Conservation (phyloP, 345 rosid genomes). For the Aethionema arabicum region DNA sequence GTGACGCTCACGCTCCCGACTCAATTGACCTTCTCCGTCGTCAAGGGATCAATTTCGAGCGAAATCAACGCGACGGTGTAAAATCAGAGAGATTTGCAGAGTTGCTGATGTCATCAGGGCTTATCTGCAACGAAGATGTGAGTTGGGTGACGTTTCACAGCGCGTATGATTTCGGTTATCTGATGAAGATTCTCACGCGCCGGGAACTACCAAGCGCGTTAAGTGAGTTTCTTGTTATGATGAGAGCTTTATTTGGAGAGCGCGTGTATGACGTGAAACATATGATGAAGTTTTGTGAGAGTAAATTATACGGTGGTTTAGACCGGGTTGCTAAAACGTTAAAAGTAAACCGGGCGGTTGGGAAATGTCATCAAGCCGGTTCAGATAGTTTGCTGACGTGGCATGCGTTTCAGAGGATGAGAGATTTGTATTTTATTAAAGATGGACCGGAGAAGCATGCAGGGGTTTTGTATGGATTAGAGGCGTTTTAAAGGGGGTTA, state of each 20-base stretch:
- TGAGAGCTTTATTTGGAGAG: slow-evolving; percentile 57
- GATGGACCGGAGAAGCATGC: slow-evolving; percentile 73
- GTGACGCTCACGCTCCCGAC: slow-evolving; percentile 75
- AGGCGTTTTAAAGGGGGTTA: slow-evolving; percentile 36
- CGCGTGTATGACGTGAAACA: slow-evolving; percentile 78
- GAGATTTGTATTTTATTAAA: slow-evolving; percentile 54
- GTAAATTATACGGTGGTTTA: slow-evolving; percentile 63
- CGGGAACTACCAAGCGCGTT: slow-evolving; percentile 50
- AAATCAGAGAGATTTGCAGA: slow-evolving; percentile 69
- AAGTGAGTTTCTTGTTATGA: slow-evolving; percentile 45
- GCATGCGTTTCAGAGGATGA: slow-evolving; percentile 76
- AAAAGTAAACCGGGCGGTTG: slow-evolving; percentile 62
- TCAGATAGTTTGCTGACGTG: slow-evolving; percentile 87
- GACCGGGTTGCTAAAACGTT: slow-evolving; percentile 62
- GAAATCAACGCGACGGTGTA: slow-evolving; percentile 52
- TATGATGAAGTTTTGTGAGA: slow-evolving; percentile 63
- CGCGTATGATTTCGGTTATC: slow-evolving; percentile 91
- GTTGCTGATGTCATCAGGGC: slow-evolving; percentile 82
- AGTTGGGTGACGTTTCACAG: slow-evolving; percentile 96
- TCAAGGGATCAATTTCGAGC: slow-evolving; percentile 77
- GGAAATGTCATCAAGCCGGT: slow-evolving; percentile 92
- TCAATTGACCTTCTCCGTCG: slow-evolving; percentile 73
- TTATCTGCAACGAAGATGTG: slow-evolving; percentile 66
- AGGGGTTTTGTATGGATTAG: slow-evolving; percentile 74
- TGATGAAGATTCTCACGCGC: slow-evolving; percentile 76